phyloP scores from a whole-genome alignment of 2,329 filamentous ascomycete species.

The Alternaria ethzedia region DNA sequence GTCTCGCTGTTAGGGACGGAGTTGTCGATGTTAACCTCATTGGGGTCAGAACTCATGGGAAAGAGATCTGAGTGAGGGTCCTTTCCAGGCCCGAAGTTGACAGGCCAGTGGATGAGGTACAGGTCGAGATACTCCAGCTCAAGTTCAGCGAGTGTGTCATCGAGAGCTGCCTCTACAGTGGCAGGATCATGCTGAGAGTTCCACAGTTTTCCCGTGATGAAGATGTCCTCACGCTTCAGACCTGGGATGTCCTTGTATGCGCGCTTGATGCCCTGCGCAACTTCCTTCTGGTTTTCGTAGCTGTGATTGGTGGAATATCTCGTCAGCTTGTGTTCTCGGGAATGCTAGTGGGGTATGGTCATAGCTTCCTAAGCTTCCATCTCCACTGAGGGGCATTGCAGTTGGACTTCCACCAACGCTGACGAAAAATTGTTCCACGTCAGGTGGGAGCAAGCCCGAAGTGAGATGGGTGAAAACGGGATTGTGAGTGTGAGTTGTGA shows the following conservation, averaged over 20 bases:
- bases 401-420: slow-evolving; percentile 10
- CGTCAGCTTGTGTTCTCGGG: slow-evolving; percentile 20
- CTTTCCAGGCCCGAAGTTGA: slow-evolving; percentile 69
- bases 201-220: slow-evolving; percentile 83
- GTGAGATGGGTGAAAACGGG: not conserved
- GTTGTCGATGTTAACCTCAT: slow-evolving; percentile 53
- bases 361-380: slow-evolving; percentile 24
- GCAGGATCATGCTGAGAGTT: slow-evolving; percentile 80
- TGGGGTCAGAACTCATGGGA: slow-evolving; percentile 57
- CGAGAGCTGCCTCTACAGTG: slow-evolving; percentile 73
- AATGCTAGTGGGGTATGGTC: slow-evolving; percentile 6
- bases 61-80: slow-evolving; percentile 44
- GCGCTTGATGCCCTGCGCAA: slow-evolving; percentile 40
- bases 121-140: slow-evolving; percentile 89
- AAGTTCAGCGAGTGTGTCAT: slow-evolving; percentile 76
- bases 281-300: slow-evolving; percentile 43
- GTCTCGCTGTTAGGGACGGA: slow-evolving; percentile 37
- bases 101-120: slow-evolving; percentile 87
- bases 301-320: slow-evolving; percentile 35
- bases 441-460: not conserved
- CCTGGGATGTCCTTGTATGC: slow-evolving; percentile 35
- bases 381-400: slow-evolving; percentile 26
- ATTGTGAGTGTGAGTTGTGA: not conserved
- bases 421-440: not conserved
- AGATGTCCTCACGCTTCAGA: slow-evolving; percentile 40